These are phyloP conservation scores for Pythium aristosporum DNA, from an alignment of 352 stramenopile genomes.

Conservation along the genomic window DNA sequence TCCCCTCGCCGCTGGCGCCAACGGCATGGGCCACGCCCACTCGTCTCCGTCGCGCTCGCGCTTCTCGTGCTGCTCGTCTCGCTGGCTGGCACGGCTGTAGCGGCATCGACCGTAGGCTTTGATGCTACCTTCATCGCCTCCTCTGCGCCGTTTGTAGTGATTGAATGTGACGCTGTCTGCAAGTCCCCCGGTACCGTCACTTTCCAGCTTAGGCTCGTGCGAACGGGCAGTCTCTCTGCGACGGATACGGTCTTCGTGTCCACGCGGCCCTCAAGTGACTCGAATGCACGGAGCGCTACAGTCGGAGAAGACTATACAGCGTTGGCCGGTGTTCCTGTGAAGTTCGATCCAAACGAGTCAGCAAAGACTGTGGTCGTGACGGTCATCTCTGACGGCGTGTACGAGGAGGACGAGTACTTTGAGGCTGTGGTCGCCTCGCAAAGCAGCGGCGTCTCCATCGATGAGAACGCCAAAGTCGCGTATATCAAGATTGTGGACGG, in stretches of 20 bases:
- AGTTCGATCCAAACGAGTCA: constrained; percentile 33
- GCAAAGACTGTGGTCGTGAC: constrained; percentile 33
- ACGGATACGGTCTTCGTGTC: constrained; percentile 41
- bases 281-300: constrained; percentile 19
- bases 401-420: constrained; percentile 48
- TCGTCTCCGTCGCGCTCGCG: no score
- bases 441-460: constrained; percentile 27
- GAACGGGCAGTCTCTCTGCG: constrained; percentile 26
- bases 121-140: constrained; percentile 30
- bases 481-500: constrained; percentile 41
- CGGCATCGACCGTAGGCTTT: constrained; percentile 29
- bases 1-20: not conserved
- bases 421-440: constrained; percentile 34
- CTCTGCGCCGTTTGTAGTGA: constrained; percentile 27
- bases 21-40: not conserved
- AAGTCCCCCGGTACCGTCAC: constrained; percentile 33
- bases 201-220: constrained; percentile 36
- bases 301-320: constrained; percentile 35
- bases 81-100: not conserved
- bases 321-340: constrained; percentile 24
- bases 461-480: constrained; percentile 18
- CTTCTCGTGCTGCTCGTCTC: not conserved
- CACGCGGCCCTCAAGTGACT: constrained; percentile 24
- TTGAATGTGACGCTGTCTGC: constrained; percentile 39
- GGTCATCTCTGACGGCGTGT: constrained; percentile 45